These are phyloP conservation scores for Trichoderma erinaceum DNA, from an alignment of 495 filamentous ascomycete genomes.

Conservation along the genomic window DNA sequence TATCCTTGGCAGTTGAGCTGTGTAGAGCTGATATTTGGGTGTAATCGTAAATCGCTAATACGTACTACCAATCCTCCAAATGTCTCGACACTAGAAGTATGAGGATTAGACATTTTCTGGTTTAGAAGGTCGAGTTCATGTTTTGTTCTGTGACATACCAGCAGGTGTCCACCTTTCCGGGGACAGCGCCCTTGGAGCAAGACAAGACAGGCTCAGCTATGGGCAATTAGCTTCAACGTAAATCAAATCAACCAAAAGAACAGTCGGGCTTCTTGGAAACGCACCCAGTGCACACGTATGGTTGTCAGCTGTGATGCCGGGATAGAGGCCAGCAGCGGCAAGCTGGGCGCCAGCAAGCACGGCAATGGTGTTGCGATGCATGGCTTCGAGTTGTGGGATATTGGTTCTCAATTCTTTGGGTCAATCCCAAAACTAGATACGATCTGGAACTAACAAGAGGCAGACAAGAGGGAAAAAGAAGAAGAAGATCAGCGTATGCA, in stretches of 20 bases:
- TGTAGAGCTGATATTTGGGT: no score
- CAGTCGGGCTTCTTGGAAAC: not conserved
- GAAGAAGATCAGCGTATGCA: not conserved
- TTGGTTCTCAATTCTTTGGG: not conserved
- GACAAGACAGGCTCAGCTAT: constrained; percentile 35
- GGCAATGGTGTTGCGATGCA: constrained; percentile 1
- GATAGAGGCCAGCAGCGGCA: constrained; percentile 24
- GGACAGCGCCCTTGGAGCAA: constrained; percentile 37
- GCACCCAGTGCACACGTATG: constrained; percentile 12
- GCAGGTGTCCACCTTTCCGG: constrained; percentile 41
- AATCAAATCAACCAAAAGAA: not conserved
- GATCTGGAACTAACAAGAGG: not conserved
- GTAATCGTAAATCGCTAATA: not conserved
- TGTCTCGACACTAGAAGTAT: constrained; percentile 49
- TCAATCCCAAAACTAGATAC: not conserved
- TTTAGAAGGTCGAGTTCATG: not conserved
- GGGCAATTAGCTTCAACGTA: constrained; percentile 16
- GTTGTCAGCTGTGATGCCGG: constrained; percentile 9
- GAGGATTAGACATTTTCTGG: not conserved
- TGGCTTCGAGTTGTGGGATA: not conserved
- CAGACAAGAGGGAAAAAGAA: not conserved
- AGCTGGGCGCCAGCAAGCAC: constrained; percentile 3
- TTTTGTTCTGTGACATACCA: constrained; percentile 36
- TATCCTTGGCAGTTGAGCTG: not conserved
- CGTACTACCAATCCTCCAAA: constrained; percentile 42